Conservation (phyloP, 192 early-diverging fungal genomes). For the Coemansia sp. region DNA sequence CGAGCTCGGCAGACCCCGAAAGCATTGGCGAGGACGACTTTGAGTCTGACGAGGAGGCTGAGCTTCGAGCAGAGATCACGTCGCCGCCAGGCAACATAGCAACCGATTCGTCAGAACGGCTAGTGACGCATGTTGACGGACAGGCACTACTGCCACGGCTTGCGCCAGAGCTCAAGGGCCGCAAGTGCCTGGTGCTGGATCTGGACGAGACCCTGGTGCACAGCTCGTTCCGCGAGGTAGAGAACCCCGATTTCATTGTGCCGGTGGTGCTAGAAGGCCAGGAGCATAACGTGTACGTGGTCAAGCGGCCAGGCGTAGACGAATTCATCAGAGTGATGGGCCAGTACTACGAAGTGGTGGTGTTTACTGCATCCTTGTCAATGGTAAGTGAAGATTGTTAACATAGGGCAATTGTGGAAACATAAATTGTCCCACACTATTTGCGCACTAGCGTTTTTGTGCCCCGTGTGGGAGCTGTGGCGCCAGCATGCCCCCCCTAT, state of each 20-base stretch:
- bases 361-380: constrained; percentile 92
- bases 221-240: constrained; percentile 79
- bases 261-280: constrained; percentile 90
- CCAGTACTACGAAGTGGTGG: constrained; percentile 86
- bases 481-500: neutral
- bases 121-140: constrained; percentile 37
- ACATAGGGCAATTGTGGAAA: neutral
- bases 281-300: constrained; percentile 91
- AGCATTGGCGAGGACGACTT: constrained; percentile 40
- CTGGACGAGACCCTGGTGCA: constrained; percentile 97
- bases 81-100: constrained; percentile 50
- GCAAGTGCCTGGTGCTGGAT: constrained; percentile 94
- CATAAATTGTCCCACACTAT: too few species aligned
- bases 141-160: constrained; percentile 67
- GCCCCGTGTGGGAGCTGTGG: too few species aligned
- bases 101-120: constrained; percentile 46
- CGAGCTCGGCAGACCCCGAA: constrained; percentile 44
- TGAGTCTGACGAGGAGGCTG: constrained; percentile 40
- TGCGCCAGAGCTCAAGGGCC: constrained; percentile 61
- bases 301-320: constrained; percentile 96
- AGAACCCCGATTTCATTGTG: constrained; percentile 85
- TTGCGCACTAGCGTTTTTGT: too few species aligned
- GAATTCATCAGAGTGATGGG: constrained; percentile 84
- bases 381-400: constrained; percentile 50
- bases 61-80: constrained; percentile 48